Evolutionary conservation across 768 basidiomycete genomes (phyloP), one percentile per base, ranked within the genome.

Genomic region (Podaxis sp.): DNA sequence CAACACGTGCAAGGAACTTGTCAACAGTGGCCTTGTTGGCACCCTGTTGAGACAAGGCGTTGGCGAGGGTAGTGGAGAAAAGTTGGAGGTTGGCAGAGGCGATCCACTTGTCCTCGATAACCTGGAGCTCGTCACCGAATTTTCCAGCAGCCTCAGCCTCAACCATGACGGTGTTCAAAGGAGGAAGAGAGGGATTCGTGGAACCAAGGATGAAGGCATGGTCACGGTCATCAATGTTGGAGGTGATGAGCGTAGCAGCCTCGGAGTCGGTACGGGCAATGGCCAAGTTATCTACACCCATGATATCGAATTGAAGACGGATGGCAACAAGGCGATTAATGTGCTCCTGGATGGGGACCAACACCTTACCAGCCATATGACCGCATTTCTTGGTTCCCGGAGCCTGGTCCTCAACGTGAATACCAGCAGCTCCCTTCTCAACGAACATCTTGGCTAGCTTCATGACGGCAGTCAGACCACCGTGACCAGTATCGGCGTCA

Each of bases 401-500:
- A 12, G 95, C 96, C 75, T 99, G 97, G 71, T 99, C 97, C 71
- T 99, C 97, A 71, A 99, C 82, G 74, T 99, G 97, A 57, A 99
- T 94, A 22, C 96, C 97, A 15, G 97, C 96, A 0, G 97, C 97
- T 65, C 97, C 96, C 69, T 94, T 93, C 78, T 99, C 97, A 66
- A 98, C 94, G 72, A 99, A 98, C 85, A 99, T 88, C 78, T 99
- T 99, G 63, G 97, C 87, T 64, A 99, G 87, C 79, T 98, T 98
- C 94, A 98, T 96, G 64, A 94, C 88, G 17, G 97, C 95, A n/a
- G 96, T 98, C 68, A 98, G 79, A 65, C 96, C 96, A 69, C 96
- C 96, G 72, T 98, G 96, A 4, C 96, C 96, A 24, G 97, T 98
- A 74, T 99, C 97, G 11, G 94, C 97, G 75, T 99, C 97, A 17